Percentiles rank a stretch among this genome's conserved stretches.
phyloP scores from a whole-genome alignment of 306 rosid species.

The Vachellia collinsii region DNA sequence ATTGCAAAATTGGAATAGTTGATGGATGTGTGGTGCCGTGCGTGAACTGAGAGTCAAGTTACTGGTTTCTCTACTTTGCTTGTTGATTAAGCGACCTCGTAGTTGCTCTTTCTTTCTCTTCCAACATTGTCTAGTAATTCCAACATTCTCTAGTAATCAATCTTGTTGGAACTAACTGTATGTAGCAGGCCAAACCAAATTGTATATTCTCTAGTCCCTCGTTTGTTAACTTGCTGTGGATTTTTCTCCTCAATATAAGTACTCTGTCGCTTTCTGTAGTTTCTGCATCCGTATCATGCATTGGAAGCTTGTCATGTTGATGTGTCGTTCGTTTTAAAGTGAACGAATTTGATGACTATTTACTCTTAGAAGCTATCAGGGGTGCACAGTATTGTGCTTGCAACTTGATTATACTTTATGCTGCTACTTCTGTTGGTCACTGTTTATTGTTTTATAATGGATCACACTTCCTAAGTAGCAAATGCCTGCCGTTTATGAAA shows the following conservation, averaged over 20 bases:
- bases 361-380: background rate
- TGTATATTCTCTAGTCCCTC: background rate
- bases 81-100: background rate
- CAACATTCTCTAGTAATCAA: background rate
- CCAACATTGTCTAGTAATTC: background rate
- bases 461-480: background rate
- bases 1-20: background rate
- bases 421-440: background rate
- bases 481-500: background rate
- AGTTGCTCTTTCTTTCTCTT: background rate
- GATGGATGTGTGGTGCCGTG: background rate
- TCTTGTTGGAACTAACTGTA: background rate
- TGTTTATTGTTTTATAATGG: background rate
- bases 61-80: background rate
- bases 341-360: background rate
- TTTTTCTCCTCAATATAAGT: background rate
- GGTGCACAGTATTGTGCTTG: background rate
- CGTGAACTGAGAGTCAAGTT: background rate
- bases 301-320: slow-evolving; percentile 5
- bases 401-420: background rate
- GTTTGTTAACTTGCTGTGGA: background rate
- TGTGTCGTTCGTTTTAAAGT: background rate
- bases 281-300: background rate
- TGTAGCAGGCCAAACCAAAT: background rate
- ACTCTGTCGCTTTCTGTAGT: background rate